Evolutionary conservation across 306 rosid species (phyloP), one percentile per base, ranked within the genome.

Genomic region (Lathyrus oleraceus): DNA sequence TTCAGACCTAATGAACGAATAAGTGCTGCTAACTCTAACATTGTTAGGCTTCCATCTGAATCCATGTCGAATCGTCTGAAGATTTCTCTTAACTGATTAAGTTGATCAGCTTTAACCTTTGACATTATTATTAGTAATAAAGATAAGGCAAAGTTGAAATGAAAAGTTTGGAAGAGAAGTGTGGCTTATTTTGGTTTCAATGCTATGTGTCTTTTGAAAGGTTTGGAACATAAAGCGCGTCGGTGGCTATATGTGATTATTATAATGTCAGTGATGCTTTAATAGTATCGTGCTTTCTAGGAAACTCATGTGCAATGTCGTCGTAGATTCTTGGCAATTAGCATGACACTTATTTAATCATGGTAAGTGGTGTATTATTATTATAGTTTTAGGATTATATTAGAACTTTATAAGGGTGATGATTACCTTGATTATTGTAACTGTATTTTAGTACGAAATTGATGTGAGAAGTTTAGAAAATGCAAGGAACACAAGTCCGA

Each of bases 21-120:
- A 13, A 93, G 92, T 3, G 96, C 93, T 0, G 96, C 96, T 10
- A 93, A 83, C 86, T 93, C 97, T 1, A 93, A 81, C 30, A 82
- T 75, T 62, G 98, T 90, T 14, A 93, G 78, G 76, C 96, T 93
- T 8, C 98, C 98, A 25, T 93, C 96, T 3, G 91, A 83, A 49
- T 88, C 93, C 93, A 88, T 83, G 84, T 90, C 98, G 10, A 93
- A 93, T 47, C 96, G 64, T 3, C 69, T 71, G 27, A 93, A 93
- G 0, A 93, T 85, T 35, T 84, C 82, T 38, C 82, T 62, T 13
- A 93, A 35, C 38, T 90, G 91, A 12, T 84, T 78, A 0, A 86
- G 65, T 47, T 88, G 91, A 20, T 83, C 81, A 40, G 70, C 82
- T 65, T 65, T 70, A 57, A 76, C 73, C 60, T 65, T 51, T 54